Evolutionary conservation across 2,329 filamentous ascomycete genomes (phyloP).

Genomic region (Fusarium nisikadoi): DNA sequence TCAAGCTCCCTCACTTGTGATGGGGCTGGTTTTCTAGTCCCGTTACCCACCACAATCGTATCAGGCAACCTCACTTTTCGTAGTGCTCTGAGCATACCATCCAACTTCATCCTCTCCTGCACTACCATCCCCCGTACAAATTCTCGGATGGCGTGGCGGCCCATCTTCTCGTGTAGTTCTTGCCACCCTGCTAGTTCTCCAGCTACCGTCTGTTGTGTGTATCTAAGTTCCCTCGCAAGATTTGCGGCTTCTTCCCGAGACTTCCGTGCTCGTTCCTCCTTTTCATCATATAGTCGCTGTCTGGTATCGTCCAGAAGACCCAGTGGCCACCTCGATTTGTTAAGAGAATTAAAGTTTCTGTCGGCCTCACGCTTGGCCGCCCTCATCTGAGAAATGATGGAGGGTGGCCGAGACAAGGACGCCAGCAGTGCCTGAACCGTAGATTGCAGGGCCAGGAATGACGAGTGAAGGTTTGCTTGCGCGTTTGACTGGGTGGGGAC

Average conservation of each 20-base stretch:
- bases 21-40: constrained; percentile 23
- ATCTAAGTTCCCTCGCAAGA: constrained; percentile 84
- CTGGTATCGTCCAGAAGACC: constrained; percentile 88
- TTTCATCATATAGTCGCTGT: constrained; percentile 83
- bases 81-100: constrained; percentile 82
- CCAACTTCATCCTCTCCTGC: constrained; percentile 80
- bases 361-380: constrained; percentile 80
- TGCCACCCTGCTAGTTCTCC: constrained; percentile 94
- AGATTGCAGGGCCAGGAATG: constrained; percentile 81
- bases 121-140: constrained; percentile 84
- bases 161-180: constrained; percentile 83
- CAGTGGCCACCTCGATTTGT: constrained; percentile 82
- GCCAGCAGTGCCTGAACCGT: constrained; percentile 84
- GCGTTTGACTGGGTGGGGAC: constrained; percentile 78
- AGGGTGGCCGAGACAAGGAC: constrained; percentile 81
- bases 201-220: constrained; percentile 94
- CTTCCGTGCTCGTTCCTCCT: constrained; percentile 80
- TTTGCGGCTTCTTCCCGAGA: constrained; percentile 76
- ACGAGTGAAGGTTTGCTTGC: constrained; percentile 76
- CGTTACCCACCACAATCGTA: constrained; percentile 24
- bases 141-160: constrained; percentile 76
- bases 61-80: constrained; percentile 62
- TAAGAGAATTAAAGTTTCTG: constrained; percentile 78
- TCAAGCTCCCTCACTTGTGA: constrained; percentile 31
- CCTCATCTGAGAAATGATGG: constrained; percentile 81